A percentile compares a stretch with the other conserved stretches of the same genome.
These are phyloP conservation scores for Pseudopithomyces maydicus DNA, from an alignment of 2,329 filamentous ascomycete species.

Conservation along the genomic window DNA sequence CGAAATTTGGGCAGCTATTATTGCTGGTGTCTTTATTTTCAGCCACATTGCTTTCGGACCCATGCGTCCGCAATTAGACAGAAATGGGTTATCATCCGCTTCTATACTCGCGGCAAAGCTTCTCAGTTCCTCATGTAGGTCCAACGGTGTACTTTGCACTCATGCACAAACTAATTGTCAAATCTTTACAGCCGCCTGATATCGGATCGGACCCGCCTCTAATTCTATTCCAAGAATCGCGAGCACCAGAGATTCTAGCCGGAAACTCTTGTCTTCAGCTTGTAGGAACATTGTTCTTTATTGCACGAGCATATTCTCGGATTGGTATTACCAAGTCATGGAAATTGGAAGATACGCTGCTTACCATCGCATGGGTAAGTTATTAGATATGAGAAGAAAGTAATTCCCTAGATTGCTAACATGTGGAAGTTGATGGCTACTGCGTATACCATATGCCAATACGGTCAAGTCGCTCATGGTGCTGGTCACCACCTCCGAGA, in stretches of 20 bases:
- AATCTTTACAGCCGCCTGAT: background rate
- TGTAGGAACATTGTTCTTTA: constrained; percentile 21
- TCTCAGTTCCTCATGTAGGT: constrained; percentile 1
- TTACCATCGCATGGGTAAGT: constrained; percentile 24
- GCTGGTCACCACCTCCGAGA: constrained; percentile 20
- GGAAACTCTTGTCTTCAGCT: constrained; percentile 22
- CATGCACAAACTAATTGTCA: background rate
- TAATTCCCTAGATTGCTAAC: background rate
- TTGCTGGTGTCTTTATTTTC: background rate
- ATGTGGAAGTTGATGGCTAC: constrained; percentile 16
- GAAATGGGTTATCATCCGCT: background rate
- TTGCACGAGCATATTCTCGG: constrained; percentile 26
- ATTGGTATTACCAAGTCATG: constrained; percentile 18
- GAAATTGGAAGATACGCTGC: constrained; percentile 23
- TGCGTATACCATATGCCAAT: constrained; percentile 25
- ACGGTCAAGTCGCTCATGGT: constrained; percentile 24
- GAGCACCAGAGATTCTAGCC: constrained; percentile 20
- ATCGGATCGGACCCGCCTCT: background rate
- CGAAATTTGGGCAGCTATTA: too few relatives aligned
- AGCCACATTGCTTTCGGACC: background rate
- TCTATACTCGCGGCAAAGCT: background rate
- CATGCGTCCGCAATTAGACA: background rate
- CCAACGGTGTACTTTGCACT: background rate
- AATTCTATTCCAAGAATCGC: constrained; percentile 12
- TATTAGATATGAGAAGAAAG: background rate